Evolutionary conservation across 1,284 basidiomycete species (phyloP).

Genomic region (Ceratobasidium sp.): DNA sequence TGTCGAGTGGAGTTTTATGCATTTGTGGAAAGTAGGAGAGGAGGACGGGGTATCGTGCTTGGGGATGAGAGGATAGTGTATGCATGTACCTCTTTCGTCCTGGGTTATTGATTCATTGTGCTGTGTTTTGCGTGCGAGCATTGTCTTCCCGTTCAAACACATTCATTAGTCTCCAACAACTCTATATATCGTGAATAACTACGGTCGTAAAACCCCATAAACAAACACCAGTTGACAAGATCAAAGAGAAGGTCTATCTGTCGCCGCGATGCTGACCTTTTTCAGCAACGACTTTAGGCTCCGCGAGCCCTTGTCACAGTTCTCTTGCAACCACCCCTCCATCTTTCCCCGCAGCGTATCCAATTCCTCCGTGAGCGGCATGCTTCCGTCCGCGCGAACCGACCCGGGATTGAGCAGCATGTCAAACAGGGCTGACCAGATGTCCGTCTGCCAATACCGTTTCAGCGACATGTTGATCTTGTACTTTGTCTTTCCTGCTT

Average conservation of each 20-base stretch:
- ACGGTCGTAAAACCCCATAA: slow-evolving; percentile 26
- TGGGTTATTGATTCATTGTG: slow-evolving; percentile 41
- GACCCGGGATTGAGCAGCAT: slow-evolving; percentile 82
- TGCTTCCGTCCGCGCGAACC: slow-evolving; percentile 62
- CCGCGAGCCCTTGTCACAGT: slow-evolving; percentile 59
- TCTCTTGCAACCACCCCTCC: slow-evolving; percentile 82
- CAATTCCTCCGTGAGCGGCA: slow-evolving; percentile 80
- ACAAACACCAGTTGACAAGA: background rate
- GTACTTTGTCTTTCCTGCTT: slow-evolving; percentile 58
- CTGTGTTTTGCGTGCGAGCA: slow-evolving; percentile 13
- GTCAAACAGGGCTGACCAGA: slow-evolving; percentile 90
- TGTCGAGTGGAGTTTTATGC: background rate
- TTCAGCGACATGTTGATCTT: slow-evolving; percentile 84
- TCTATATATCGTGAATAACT: slow-evolving; percentile 7
- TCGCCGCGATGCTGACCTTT: slow-evolving; percentile 67
- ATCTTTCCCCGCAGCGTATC: slow-evolving; percentile 75
- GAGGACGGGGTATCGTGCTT: background rate
- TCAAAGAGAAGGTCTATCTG: slow-evolving; percentile 25
- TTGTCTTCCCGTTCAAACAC: slow-evolving; percentile 1
- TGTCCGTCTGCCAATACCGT: slow-evolving; percentile 92
- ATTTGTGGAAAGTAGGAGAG: background rate
- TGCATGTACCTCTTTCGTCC: slow-evolving; percentile 40
- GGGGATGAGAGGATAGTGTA: slow-evolving; percentile 18
- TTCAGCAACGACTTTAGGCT: slow-evolving; percentile 85
- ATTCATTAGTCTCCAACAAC: slow-evolving; percentile 4